Percentiles rank a stretch among this genome's conserved stretches.
Conservation (phyloP, 306 rosid genomes). For the Chamaecrista fasciculata region DNA sequence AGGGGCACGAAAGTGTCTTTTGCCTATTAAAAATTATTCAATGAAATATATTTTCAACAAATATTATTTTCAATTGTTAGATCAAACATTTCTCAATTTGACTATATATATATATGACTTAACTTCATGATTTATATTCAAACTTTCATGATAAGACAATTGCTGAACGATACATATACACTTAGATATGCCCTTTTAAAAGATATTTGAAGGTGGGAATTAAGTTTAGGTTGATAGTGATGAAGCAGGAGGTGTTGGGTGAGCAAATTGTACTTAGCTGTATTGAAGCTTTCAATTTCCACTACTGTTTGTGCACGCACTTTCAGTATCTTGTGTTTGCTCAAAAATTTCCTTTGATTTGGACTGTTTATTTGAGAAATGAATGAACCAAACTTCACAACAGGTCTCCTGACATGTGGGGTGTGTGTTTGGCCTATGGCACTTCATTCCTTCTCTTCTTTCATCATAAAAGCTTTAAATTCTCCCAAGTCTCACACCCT, state of each 20-base stretch:
- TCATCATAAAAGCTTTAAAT: slow-evolving; percentile 31
- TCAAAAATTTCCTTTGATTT: slow-evolving; percentile 30
- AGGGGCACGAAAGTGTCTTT: no score
- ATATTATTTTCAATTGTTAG: no score
- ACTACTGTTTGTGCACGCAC: slow-evolving; percentile 28
- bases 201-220: slow-evolving; percentile 7
- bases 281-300: slow-evolving; percentile 21
- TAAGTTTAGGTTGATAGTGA: not conserved
- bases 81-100: no score
- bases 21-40: no score
- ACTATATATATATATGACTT: no score
- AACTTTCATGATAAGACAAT: no score
- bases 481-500: slow-evolving; percentile 37
- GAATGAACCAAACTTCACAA: slow-evolving; percentile 42
- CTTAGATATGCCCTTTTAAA: not conserved
- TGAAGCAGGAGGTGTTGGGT: slow-evolving; percentile 21
- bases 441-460: slow-evolving; percentile 42
- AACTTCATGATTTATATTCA: no score
- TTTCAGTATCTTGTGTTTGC: slow-evolving; percentile 28
- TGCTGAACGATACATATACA: no score
- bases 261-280: slow-evolving; percentile 24
- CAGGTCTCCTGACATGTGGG: slow-evolving; percentile 43
- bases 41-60: no score
- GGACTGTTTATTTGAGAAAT: slow-evolving; percentile 37
- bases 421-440: slow-evolving; percentile 43